Percentiles rank a stretch among this genome's conserved stretches.
These are phyloP conservation scores for Scenedesmus sp. DNA, from an alignment of 163 green algal genomes.

Conservation along the genomic window DNA sequence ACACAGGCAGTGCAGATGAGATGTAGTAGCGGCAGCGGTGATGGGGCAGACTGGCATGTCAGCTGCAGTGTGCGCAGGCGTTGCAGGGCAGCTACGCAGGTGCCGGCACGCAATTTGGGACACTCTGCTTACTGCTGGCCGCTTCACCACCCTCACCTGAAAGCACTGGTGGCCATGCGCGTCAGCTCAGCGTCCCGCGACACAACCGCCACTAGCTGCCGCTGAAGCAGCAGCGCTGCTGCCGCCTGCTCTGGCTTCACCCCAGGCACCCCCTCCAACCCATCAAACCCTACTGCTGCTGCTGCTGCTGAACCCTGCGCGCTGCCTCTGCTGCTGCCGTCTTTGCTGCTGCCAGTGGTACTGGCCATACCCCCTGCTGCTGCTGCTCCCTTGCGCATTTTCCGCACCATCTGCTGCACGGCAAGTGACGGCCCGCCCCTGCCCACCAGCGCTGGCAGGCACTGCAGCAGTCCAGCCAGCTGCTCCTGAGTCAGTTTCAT, in stretches of 20 bases:
- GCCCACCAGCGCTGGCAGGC: constrained; percentile 1
- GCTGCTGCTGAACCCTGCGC: neutral
- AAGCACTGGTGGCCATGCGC: constrained; percentile 72
- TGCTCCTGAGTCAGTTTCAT: constrained; percentile 47
- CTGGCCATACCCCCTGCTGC: neutral
- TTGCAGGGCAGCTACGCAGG: neutral
- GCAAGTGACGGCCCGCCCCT: neutral
- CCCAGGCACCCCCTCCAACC: neutral
- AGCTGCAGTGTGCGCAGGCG: neutral
- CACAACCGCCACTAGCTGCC: constrained; percentile 58
- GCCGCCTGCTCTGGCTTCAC: constrained; percentile 9
- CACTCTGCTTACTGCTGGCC: neutral
- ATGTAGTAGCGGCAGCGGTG: no score
- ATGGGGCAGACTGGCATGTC: neutral
- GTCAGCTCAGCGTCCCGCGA: constrained; percentile 55
- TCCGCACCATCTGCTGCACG: constrained; percentile 1
- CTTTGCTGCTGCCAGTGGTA: neutral
- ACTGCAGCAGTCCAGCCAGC: constrained; percentile 9
- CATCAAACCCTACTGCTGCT: neutral
- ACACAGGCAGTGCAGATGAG: neutral
- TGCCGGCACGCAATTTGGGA: neutral
- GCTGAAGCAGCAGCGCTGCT: constrained; percentile 39
- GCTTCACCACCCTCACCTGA: constrained; percentile 54
- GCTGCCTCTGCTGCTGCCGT: neutral
- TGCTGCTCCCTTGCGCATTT: neutral